Evolutionary conservation across 768 basidiomycete genomes (phyloP).

Genomic region (Podaxis pistillaris): DNA sequence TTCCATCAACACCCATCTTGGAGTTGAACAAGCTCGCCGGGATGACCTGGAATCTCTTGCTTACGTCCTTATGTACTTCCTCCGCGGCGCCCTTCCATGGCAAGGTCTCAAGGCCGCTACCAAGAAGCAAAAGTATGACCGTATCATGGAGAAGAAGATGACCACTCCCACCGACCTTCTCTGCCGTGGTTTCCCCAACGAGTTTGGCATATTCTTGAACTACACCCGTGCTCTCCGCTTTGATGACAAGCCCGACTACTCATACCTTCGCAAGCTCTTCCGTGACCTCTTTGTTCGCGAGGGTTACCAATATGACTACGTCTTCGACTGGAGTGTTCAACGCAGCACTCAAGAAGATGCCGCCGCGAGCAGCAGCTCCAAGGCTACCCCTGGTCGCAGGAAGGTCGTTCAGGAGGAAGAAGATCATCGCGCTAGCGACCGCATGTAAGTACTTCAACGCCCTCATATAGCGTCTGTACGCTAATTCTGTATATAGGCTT

Average conservation of each 20-base stretch:
- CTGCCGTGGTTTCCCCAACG: constrained; percentile 99
- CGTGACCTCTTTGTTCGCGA: constrained; percentile 96
- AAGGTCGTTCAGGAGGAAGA: constrained; percentile 87
- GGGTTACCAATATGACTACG: constrained; percentile 99
- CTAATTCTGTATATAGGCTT: constrained; percentile 50
- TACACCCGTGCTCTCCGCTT: constrained; percentile 98
- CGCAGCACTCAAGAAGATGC: constrained; percentile 69
- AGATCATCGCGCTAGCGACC: constrained; percentile 76
- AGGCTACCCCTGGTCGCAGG: constrained; percentile 59
- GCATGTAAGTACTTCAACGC: constrained; percentile 61
- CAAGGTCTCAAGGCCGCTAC: constrained; percentile 99
- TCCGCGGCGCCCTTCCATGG: constrained; percentile 97
- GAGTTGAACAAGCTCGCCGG: constrained; percentile 96
- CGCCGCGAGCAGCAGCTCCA: constrained; percentile 57
- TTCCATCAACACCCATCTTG: constrained; percentile 98
- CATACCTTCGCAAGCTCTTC: constrained; percentile 99
- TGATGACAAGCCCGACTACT: constrained; percentile 99
- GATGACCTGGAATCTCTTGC: constrained; percentile 98
- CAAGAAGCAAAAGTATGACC: constrained; percentile 99
- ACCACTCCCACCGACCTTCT: constrained; percentile 95
- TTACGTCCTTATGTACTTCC: constrained; percentile 99
- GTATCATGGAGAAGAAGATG: constrained; percentile 99
- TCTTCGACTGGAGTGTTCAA: constrained; percentile 98
- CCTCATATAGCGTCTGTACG: constrained; percentile 17
- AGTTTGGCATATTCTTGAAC: constrained; percentile 99